Evolutionary conservation across 2,329 filamentous ascomycete genomes (phyloP), one percentile per base, ranked within the genome.

Genomic region (Colletotrichum paranaense): DNA sequence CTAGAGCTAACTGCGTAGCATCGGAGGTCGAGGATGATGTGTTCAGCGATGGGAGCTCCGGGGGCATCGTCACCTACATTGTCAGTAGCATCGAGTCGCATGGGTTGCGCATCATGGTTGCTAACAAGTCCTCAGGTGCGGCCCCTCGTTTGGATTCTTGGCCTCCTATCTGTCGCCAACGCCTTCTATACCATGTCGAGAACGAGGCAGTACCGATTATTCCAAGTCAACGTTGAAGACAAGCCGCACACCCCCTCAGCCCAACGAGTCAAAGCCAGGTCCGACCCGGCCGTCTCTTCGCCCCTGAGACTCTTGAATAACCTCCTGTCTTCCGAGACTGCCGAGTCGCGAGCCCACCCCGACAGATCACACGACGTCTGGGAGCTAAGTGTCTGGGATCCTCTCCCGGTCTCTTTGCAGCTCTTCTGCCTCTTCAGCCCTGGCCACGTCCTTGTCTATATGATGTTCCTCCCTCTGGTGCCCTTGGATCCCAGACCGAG

Each of bases 351-450:
- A 79, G 93, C 95, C 32, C 94, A 98, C 82, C 94, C 96, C 0
- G 93, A 97, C 80, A 91, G 92, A 69, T 89, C 90, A 30, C 90
- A 92, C 12, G 95, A 99, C 82, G 97, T 99, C 11, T 99, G 97
- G 97, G 95, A 99, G 82, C 84, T 99, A 62, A 90, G 93, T 1
- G 89, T 98, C 7, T 99, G 97, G 97, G 95, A 98, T 80, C 97
- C 97, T 42, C 89, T 96, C 59, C 95, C 95, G 2, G 88, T 97
- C 46, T 95, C 92, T 58, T 84, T 98, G 66, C 91, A 92, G 49
- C 86, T 98, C 3, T 95, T 98, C 80, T 97, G 94, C 78, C 86
- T 97, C 53, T 98, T 99, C 85, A 97, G 95, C 78, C 97, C 97
- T 0, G 94, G 95, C 0, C 97, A 99, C 83, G 90, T 97, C n/a